phyloP scores from a whole-genome alignment of 306 rosid species.

The Quillaja saponaria region DNA sequence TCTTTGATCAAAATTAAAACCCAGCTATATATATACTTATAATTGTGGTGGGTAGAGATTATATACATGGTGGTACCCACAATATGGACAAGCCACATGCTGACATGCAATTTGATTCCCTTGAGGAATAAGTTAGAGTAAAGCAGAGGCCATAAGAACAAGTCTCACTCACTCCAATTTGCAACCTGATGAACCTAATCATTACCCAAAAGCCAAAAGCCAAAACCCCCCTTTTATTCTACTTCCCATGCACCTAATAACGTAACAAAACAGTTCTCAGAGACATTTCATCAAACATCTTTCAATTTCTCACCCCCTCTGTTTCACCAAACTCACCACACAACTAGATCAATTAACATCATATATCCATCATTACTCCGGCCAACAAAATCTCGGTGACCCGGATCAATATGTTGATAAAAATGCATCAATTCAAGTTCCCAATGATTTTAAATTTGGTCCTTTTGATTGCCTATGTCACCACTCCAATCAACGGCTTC shows the following conservation, averaged over 20 bases:
- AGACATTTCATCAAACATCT: slow-evolving; percentile 12
- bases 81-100: slow-evolving; percentile 40
- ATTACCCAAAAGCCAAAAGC: background rate
- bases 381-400: background rate
- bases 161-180: slow-evolving; percentile 18
- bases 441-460: slow-evolving; percentile 24
- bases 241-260: slow-evolving; percentile 51
- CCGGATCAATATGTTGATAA: slow-evolving; percentile 12
- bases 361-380: background rate
- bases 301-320: background rate
- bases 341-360: background rate
- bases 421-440: slow-evolving; percentile 30
- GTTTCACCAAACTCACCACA: slow-evolving; percentile 4
- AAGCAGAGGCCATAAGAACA: slow-evolving; percentile 21
- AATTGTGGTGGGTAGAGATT: background rate
- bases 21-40: too few relatives aligned
- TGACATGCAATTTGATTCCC: slow-evolving; percentile 40
- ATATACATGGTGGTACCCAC: slow-evolving; percentile 14
- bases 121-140: slow-evolving; percentile 5
- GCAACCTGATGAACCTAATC: background rate
- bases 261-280: slow-evolving; percentile 31
- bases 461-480: slow-evolving; percentile 25
- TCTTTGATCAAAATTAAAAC: background rate
- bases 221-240: too few relatives aligned
- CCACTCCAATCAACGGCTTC: slow-evolving; percentile 30